Evolutionary conservation across 495 filamentous ascomycete genomes (phyloP), one percentile per base, ranked within the genome.

Genomic region (Tuber brumale): DNA sequence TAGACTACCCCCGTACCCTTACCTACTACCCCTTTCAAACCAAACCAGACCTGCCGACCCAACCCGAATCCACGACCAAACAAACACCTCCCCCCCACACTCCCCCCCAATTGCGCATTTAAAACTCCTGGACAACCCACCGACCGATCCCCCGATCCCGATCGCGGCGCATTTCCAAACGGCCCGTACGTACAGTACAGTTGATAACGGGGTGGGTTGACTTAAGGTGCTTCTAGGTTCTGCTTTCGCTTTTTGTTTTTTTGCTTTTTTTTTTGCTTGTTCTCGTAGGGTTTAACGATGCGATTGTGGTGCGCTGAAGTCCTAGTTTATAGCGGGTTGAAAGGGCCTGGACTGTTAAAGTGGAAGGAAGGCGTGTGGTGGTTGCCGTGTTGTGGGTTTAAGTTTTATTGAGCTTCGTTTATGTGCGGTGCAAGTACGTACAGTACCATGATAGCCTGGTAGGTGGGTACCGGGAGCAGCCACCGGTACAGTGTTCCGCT

Each of bases 151-250:
- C 12, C 51, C 51, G 51, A 61, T 61, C 51, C 51, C 51, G 51
- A 61, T 61, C 51, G n/a, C n/a, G n/a, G 51, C 51, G 31, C 51
- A 61, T 61, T 61, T 61, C 51, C n/a, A 61, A 61, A 61, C 51
- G 51, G 51, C 51, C 51, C 51, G 51, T 31, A 12, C n/a, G 51
- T 31, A 4, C 51, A n/a, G 51, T 31, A 4, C 51, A n/a, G n/a
- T 61, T 16, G 51, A 61, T 61, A 31, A 31, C 51, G 51, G 51
- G 51, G 51, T 31, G 27, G 12, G 51, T 31, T 61, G 51, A 61
- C n/a, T 61, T 61, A 61, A 61, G 51, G 51, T 31, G 51, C 51
- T 12, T 61, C 10, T 31, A 31, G 51, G 10, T 61, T 61, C 51
- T 12, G 10, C n/a, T 3, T 61, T 61, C 51, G 8, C n/a, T 48